These are phyloP conservation scores for Primulina huaijiensis DNA, from an alignment of 257 asterid genomes.

Conservation along the genomic window DNA sequence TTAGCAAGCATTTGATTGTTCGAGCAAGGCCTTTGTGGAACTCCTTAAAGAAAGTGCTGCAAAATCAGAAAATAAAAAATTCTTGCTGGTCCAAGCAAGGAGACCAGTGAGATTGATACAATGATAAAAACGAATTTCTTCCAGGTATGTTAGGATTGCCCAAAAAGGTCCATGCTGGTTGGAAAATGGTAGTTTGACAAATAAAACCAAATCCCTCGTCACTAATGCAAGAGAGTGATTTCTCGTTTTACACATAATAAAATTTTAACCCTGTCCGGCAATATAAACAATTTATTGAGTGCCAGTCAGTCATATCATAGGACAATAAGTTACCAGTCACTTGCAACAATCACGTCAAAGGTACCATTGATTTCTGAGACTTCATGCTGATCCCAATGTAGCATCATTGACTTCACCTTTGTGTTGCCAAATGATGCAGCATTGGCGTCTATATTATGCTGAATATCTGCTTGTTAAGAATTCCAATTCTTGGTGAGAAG, in stretches of 20 bases:
- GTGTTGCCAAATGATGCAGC: slow-evolving; percentile 58
- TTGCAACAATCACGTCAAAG: slow-evolving; percentile 74
- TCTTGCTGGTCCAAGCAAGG: too few relatives aligned
- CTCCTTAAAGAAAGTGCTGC: slow-evolving; percentile 87
- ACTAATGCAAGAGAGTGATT: slow-evolving; percentile 6
- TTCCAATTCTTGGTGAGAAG: background rate
- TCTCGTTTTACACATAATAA: slow-evolving; percentile 2
- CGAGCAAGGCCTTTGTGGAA: slow-evolving; percentile 72
- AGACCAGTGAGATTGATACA: slow-evolving; percentile 9
- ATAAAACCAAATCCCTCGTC: slow-evolving; percentile 6
- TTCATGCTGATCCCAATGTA: slow-evolving; percentile 72
- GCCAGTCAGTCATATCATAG: slow-evolving; percentile 1
- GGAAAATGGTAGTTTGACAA: slow-evolving; percentile 6
- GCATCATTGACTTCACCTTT: slow-evolving; percentile 61
- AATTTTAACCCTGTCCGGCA: background rate
- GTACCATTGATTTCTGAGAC: slow-evolving; percentile 38
- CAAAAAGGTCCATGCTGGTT: slow-evolving; percentile 10
- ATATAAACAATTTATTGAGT: background rate
- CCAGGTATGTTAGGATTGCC: slow-evolving; percentile 16
- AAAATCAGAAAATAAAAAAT: slow-evolving; percentile 24
- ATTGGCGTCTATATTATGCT: slow-evolving; percentile 55
- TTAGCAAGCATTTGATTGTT: slow-evolving; percentile 69
- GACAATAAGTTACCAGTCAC: slow-evolving; percentile 75
- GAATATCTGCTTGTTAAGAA: slow-evolving; percentile 19
- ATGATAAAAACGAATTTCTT: slow-evolving; percentile 6